phyloP scores from a whole-genome alignment of 148 eudicot species.

The Beta vulgaris region DNA sequence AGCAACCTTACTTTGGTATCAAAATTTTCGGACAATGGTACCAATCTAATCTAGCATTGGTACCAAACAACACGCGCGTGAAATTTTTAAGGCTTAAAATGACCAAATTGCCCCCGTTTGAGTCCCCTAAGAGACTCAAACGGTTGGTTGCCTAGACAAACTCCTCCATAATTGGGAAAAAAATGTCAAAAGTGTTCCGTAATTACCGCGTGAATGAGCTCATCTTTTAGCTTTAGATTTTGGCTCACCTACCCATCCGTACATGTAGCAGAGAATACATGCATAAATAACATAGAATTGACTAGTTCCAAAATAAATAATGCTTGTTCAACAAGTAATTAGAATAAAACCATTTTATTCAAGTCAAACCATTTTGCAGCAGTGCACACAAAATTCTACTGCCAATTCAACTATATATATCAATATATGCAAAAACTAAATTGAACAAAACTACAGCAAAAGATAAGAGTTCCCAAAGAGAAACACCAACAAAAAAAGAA shows the following conservation, averaged over 20 bases:
- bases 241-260: slow-evolving; percentile 2
- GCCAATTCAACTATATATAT: neutral
- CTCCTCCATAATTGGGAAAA: too few relatives aligned
- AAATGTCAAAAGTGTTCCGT: neutral
- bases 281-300: neutral
- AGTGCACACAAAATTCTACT: neutral
- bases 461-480: neutral
- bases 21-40: too few relatives aligned
- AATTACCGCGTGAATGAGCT: neutral
- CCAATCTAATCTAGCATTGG: too few relatives aligned
- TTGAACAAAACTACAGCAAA: too few relatives aligned
- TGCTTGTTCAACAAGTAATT: neutral
- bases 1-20: too few relatives aligned
- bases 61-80: too few relatives aligned
- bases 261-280: neutral
- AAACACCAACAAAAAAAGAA: neutral
- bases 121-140: too few relatives aligned
- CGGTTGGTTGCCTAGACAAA: too few relatives aligned
- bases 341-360: neutral
- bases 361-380: neutral
- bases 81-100: too few relatives aligned
- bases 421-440: neutral
- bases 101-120: too few relatives aligned
- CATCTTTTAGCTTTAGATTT: neutral
- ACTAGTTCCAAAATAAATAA: neutral